phyloP scores from a whole-genome alignment of 148 eudicot species.

The Rhododendron molle region DNA sequence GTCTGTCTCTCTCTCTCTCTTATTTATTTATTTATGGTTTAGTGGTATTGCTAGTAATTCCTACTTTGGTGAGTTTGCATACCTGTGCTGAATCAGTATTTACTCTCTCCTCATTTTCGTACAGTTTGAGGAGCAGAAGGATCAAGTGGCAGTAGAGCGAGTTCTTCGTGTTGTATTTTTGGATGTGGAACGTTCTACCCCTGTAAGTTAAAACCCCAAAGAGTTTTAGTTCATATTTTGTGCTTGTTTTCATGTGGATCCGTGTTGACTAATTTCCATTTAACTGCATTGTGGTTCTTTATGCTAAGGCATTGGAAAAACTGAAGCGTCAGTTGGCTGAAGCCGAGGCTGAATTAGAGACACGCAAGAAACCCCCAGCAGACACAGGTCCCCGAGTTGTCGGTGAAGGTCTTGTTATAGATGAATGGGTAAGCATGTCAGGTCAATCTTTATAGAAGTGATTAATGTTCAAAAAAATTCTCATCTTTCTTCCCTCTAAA shows the following conservation, averaged over 20 bases:
- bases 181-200: slow-evolving; percentile 35
- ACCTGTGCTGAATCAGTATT: neutral
- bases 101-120: neutral
- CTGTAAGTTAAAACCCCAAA: slow-evolving; percentile 19
- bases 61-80: neutral
- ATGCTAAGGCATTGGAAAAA: slow-evolving; percentile 42
- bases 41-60: neutral
- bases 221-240: slow-evolving; percentile 24
- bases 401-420: slow-evolving; percentile 62
- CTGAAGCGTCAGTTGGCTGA: slow-evolving; percentile 53
- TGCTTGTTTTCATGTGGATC: slow-evolving; percentile 20
- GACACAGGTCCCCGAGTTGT: slow-evolving; percentile 36
- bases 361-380: slow-evolving; percentile 45
- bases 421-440: slow-evolving; percentile 49
- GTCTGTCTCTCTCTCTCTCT: too few species aligned
- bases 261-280: slow-evolving; percentile 9
- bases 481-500: neutral
- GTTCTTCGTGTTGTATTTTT: slow-evolving; percentile 51
- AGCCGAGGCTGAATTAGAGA: slow-evolving; percentile 51
- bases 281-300: neutral
- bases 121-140: slow-evolving; percentile 64
- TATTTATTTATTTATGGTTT: neutral
- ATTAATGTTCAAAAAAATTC: neutral
- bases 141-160: slow-evolving; percentile 51
- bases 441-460: neutral